A percentile compares a stretch with the other conserved stretches of the same genome.
These are phyloP conservation scores for Aaosphaeria arxii DNA, from an alignment of 2,329 filamentous ascomycete genomes.

Conservation along the genomic window DNA sequence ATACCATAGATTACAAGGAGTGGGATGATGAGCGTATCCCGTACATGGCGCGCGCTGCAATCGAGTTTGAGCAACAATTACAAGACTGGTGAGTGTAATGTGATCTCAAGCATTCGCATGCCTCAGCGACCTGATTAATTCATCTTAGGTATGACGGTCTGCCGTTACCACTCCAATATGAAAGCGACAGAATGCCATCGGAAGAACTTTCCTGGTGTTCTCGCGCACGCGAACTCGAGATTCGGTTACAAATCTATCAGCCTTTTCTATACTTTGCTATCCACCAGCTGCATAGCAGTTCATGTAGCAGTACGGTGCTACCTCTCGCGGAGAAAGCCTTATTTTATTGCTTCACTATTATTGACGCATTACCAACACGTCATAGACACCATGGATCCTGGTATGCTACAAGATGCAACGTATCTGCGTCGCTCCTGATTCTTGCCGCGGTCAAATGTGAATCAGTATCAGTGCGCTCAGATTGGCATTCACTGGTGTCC, in stretches of 20 bases:
- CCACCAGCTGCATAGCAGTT: slow-evolving; percentile 9
- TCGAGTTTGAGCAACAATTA: slow-evolving; percentile 8
- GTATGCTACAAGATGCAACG: slow-evolving; percentile 15
- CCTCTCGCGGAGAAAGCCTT: slow-evolving; percentile 9
- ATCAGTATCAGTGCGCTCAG: slow-evolving; percentile 1
- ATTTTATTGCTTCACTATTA: slow-evolving; percentile 13
- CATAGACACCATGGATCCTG: slow-evolving; percentile 35
- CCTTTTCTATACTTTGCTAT: slow-evolving; percentile 29
- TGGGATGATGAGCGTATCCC: slow-evolving; percentile 9
- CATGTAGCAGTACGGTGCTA: slow-evolving; percentile 1
- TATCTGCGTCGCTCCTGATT: slow-evolving; percentile 17
- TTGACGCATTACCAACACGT: slow-evolving; percentile 11
- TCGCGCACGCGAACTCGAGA: slow-evolving; percentile 5
- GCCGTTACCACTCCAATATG: neutral
- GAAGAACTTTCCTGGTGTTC: slow-evolving; percentile 15
- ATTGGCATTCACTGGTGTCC: slow-evolving; percentile 4
- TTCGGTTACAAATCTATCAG: slow-evolving; percentile 23
- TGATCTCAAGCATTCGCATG: neutral
- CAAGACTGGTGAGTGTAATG: slow-evolving; percentile 3
- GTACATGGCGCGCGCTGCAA: slow-evolving; percentile 3
- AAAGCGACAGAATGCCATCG: slow-evolving; percentile 4
- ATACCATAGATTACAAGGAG: slow-evolving; percentile 12
- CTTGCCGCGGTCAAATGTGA: slow-evolving; percentile 16
- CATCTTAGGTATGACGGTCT: neutral
- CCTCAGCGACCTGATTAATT: neutral